Conservation (phyloP, 2,329 filamentous ascomycete genomes). For the Cladobotryum protrusum region DNA sequence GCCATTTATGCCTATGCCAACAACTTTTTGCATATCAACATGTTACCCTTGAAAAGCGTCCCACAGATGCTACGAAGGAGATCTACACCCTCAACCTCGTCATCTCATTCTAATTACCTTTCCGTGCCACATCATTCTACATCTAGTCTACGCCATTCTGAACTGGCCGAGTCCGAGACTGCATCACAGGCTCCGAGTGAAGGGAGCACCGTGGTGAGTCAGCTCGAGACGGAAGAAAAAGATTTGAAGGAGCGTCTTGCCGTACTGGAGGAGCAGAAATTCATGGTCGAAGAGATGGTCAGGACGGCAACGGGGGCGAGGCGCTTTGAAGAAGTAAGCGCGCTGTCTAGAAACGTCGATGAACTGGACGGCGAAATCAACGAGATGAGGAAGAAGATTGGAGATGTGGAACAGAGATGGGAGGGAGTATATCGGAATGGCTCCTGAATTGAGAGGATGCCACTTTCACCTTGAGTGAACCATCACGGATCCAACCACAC, state of each 20-base stretch:
- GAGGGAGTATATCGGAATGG: constrained; percentile 43
- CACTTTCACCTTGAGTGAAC: constrained; percentile 9
- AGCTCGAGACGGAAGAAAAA: constrained; percentile 76
- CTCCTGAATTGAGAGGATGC: neutral
- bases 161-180: constrained; percentile 41
- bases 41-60: constrained; percentile 76
- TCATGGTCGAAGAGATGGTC: constrained; percentile 83
- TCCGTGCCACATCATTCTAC: constrained; percentile 30
- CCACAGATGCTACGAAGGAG: constrained; percentile 55
- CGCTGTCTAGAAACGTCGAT: constrained; percentile 71
- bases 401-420: constrained; percentile 57
- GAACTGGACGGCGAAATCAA: constrained; percentile 77
- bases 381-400: constrained; percentile 56
- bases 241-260: constrained; percentile 72
- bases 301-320: constrained; percentile 66
- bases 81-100: constrained; percentile 24
- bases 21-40: constrained; percentile 79
- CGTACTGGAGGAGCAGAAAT: constrained; percentile 84
- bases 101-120: constrained; percentile 25
- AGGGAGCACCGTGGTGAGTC: constrained; percentile 47
- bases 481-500: no score
- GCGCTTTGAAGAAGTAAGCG: constrained; percentile 80
- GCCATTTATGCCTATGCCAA: constrained; percentile 78
- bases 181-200: constrained; percentile 41
- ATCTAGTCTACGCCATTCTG: constrained; percentile 40